Conservation (phyloP, 2,329 filamentous ascomycete species). For the Colletotrichum cereale region DNA sequence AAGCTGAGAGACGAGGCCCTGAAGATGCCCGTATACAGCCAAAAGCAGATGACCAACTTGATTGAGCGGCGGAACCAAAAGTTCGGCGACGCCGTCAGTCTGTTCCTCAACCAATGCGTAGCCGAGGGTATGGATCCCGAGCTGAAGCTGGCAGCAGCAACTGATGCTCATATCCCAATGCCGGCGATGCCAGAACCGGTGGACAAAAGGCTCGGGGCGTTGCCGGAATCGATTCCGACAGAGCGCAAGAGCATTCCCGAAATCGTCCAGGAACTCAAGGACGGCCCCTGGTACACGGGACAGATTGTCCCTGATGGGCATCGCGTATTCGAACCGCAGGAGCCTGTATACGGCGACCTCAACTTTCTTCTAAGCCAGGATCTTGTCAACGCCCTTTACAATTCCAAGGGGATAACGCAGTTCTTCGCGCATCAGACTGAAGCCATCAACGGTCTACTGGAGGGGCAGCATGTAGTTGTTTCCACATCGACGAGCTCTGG, state of each 20-base stretch:
- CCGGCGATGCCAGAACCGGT: conserved; percentile 59
- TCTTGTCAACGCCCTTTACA: conserved; percentile 96
- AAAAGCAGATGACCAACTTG: conserved; percentile 89
- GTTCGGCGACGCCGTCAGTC: conserved; percentile 81
- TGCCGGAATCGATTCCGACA: conserved; percentile 81
- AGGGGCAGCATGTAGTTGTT: conserved; percentile 89
- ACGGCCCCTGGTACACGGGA: conserved; percentile 86
- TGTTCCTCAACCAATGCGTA: conserved; percentile 81
- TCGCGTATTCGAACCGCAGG: conserved; percentile 88
- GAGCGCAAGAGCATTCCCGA: conserved; percentile 85
- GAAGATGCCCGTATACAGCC: conserved; percentile 92
- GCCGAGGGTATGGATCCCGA: conserved; percentile 76
- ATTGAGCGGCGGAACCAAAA: conserved; percentile 92
- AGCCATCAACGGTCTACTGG: conserved; percentile 88
- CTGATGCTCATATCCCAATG: conserved; percentile 72
- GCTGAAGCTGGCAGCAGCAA: conserved; percentile 69
- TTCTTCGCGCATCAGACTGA: conserved; percentile 94
- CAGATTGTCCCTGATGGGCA: conserved; percentile 96
- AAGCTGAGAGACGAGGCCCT: conserved; percentile 82
- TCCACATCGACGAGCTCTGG: conserved; percentile 96
- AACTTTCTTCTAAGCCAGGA: conserved; percentile 89
- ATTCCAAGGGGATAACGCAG: conserved; percentile 85
- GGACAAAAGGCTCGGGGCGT: conserved; percentile 53
- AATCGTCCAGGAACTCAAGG: conserved; percentile 86
- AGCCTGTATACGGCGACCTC: conserved; percentile 84